A percentile compares a stretch with the other conserved stretches of the same genome.
Conservation (phyloP, 768 basidiomycete species). For the Boletus tylopilopsis region DNA sequence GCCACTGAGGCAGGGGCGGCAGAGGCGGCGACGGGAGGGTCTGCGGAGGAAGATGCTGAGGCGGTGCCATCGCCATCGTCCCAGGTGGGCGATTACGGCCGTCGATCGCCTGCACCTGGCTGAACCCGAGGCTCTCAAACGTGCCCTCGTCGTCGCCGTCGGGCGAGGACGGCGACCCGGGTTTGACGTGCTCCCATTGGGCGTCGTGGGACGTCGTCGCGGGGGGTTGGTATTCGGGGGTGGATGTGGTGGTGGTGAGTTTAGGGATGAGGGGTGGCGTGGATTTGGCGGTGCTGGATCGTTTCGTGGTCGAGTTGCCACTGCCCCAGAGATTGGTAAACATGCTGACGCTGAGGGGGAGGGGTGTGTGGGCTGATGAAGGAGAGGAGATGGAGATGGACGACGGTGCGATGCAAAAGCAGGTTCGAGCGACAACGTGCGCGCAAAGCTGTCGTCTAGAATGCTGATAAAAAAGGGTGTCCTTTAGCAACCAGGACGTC, state of each 20-base stretch:
- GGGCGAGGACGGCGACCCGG: conserved; percentile 12
- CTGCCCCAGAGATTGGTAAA: conserved; percentile 7
- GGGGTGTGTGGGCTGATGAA: too few relatives aligned
- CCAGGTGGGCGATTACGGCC: neutral
- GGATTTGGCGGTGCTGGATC: conserved; percentile 13
- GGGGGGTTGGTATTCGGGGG: conserved; percentile 9
- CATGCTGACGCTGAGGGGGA: neutral
- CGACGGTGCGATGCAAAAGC: too few relatives aligned
- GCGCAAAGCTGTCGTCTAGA: too few relatives aligned
- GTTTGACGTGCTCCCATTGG: conserved; percentile 23
- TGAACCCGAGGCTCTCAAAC: conserved; percentile 19
- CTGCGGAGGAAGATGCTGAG: too few relatives aligned
- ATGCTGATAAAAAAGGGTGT: too few relatives aligned
- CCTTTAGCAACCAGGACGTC: too few relatives aligned
- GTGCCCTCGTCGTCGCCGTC: conserved; percentile 16
- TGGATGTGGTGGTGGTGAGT: conserved; percentile 12
- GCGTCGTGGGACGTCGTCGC: conserved; percentile 3
- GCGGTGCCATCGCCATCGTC: neutral
- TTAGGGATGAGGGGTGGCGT: conserved; percentile 23
- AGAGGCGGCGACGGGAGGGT: neutral
- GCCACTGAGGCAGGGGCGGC: neutral
- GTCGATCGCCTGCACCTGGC: conserved; percentile 16
- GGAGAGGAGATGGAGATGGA: neutral
- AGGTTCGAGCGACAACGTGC: too few relatives aligned
- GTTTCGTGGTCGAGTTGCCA: conserved; percentile 18